Evolutionary conservation across 345 rosid genomes (phyloP).

Genomic region (Theobroma cacao): DNA sequence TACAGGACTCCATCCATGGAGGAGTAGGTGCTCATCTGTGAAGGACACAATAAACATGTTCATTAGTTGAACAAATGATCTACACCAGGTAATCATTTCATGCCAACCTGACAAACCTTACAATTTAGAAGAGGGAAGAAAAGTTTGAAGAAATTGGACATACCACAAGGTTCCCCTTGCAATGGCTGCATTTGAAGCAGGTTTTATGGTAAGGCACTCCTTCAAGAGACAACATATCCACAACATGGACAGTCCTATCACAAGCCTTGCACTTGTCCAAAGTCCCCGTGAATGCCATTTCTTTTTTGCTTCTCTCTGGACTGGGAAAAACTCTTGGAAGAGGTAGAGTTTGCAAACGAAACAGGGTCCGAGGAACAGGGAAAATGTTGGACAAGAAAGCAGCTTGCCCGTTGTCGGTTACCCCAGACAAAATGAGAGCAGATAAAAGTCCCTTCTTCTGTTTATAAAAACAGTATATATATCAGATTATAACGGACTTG

Average conservation of each 20-base stretch:
- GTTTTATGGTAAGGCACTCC: slow-evolving; percentile 87
- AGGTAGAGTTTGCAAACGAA: neutral
- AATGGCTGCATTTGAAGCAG: slow-evolving; percentile 91
- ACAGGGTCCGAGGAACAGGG: slow-evolving; percentile 1
- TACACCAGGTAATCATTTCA: neutral
- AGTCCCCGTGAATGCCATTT: slow-evolving; percentile 91
- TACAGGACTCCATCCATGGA: slow-evolving; percentile 98
- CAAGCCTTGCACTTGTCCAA: slow-evolving; percentile 98
- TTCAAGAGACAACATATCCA: slow-evolving; percentile 80
- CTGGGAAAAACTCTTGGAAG: neutral
- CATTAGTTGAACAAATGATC: neutral
- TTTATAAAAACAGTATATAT: slow-evolving; percentile 25
- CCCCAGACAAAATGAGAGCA: slow-evolving; percentile 28
- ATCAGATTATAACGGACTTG: slow-evolving; percentile 17
- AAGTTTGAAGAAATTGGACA: neutral
- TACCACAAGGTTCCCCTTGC: slow-evolving; percentile 93
- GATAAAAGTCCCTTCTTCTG: slow-evolving; percentile 26
- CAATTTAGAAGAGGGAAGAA: neutral
- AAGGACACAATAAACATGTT: neutral
- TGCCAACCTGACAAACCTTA: neutral
- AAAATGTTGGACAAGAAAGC: neutral
- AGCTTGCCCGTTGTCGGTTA: neutral
- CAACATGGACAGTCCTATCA: slow-evolving; percentile 87
- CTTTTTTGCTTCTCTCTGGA: neutral
- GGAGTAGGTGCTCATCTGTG: slow-evolving; percentile 95